phyloP scores from a whole-genome alignment of 768 basidiomycete species.

The Favolaschia claudopus region DNA sequence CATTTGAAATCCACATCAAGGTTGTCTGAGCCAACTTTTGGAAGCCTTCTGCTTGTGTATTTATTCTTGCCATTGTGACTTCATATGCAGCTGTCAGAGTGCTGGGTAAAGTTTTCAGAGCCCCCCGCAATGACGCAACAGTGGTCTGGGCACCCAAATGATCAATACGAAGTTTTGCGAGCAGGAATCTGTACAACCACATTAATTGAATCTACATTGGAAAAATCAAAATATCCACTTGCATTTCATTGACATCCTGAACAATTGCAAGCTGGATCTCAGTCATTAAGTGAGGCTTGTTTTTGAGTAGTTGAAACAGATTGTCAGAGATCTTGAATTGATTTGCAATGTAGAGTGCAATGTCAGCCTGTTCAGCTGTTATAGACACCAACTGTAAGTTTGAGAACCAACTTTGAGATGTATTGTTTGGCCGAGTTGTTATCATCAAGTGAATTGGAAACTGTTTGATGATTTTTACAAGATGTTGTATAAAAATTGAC shows the following conservation, averaged over 20 bases:
- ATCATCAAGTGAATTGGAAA: not conserved
- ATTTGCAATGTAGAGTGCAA: not conserved
- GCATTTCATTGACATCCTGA: not conserved
- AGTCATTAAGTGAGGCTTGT: not conserved
- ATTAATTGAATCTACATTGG: not conserved
- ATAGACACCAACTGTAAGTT: not conserved
- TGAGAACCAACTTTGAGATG: not conserved
- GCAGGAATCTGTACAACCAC: conserved; percentile 2
- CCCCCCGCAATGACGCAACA: not conserved
- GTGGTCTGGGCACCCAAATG: not conserved
- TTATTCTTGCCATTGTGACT: not conserved
- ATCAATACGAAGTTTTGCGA: conserved; percentile 4
- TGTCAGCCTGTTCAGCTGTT: not conserved
- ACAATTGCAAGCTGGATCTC: not conserved
- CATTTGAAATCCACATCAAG: not conserved
- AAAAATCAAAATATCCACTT: not conserved
- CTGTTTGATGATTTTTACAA: not conserved
- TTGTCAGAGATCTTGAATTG: not conserved
- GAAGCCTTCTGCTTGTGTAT: not conserved
- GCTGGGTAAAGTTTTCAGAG: not conserved
- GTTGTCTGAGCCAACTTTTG: not conserved
- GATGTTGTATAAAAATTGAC: not conserved
- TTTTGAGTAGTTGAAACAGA: not conserved
- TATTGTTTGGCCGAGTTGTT: conserved; percentile 1
- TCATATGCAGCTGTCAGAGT: not conserved